phyloP scores from a whole-genome alignment of 2,329 filamentous ascomycete genomes.

The Claviceps quebecensis region DNA sequence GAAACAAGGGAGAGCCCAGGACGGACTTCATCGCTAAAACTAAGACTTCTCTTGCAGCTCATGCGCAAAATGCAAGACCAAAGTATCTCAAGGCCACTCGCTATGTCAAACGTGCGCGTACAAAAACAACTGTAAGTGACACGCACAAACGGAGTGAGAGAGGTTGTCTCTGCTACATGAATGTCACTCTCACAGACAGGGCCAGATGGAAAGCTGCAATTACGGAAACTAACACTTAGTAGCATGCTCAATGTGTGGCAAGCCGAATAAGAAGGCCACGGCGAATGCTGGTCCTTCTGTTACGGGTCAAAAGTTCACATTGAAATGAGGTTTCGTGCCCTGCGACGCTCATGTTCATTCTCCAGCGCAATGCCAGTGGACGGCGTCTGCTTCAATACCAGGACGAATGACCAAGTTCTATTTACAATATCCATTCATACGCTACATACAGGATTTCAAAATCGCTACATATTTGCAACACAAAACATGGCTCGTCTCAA shows the following conservation, averaged over 20 bases:
- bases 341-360: no score
- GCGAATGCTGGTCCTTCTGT: constrained; percentile 35
- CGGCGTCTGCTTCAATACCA: no score
- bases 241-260: constrained; percentile 53
- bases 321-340: constrained; percentile 30
- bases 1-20: neutral
- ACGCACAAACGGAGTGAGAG: no score
- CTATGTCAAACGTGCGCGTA: constrained; percentile 51
- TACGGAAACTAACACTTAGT: neutral
- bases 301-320: constrained; percentile 46
- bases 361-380: no score
- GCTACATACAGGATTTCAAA: no score
- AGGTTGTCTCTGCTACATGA: constrained; percentile 3
- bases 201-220: no score
- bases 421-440: no score
- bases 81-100: constrained; percentile 45
- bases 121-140: constrained; percentile 40
- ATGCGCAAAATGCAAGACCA: constrained; percentile 48
- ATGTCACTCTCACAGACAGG: neutral
- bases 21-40: neutral
- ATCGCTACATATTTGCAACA: no score
- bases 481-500: no score
- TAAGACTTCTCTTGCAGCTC: constrained; percentile 23
- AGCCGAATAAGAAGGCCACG: constrained; percentile 37
- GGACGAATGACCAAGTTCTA: no score